Evolutionary conservation across 208 protist species (phyloP), one percentile per base, ranked within the genome.

Genomic region (Blastocrithidia nonstop): DNA sequence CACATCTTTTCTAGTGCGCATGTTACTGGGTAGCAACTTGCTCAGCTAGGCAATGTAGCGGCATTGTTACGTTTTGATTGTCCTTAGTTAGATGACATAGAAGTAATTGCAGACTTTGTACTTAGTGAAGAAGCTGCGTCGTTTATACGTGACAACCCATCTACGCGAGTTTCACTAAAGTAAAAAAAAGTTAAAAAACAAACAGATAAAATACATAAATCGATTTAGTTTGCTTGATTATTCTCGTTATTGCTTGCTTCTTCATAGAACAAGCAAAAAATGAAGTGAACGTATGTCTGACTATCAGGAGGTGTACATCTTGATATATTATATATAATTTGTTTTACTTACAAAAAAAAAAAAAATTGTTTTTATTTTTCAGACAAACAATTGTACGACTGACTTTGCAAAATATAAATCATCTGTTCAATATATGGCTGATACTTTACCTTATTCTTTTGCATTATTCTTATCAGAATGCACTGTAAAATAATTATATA

Each of bases 1-100:
- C 63, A 60, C 41, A 66, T 98, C 16, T 98, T 97, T 52, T 97
- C 92, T 21, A 88, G 82, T 37, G 73, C 87, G 16, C 96, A 98
- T 58, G 77, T 96, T 16, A 93, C 91, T 0, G 96, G 96, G 11
- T 86, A 97, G 59, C 89, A 97, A 63, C 69, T 98, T 20, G 58
- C 57, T 5, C 70, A 94, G 48, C 55, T 98, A 3, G 85, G 83
- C 23, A 92, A 86, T 24, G 60, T 97, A 9, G 96, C 96, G 1
- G 91, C 94, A 6, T 86, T 97, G 40, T 48, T 98, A 6, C 60
- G 75, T 24, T 97, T 94, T 59, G 69, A 82, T 8, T 77, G 93
- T 33, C 72, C 84, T 0, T 67, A 95, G 22, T 48, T 93, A 17
- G 93, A 96, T 28, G 90, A 97, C 5, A 67, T 95, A 24, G 72